phyloP scores from a whole-genome alignment of 2,329 filamentous ascomycete species.

The Nemania sp. region DNA sequence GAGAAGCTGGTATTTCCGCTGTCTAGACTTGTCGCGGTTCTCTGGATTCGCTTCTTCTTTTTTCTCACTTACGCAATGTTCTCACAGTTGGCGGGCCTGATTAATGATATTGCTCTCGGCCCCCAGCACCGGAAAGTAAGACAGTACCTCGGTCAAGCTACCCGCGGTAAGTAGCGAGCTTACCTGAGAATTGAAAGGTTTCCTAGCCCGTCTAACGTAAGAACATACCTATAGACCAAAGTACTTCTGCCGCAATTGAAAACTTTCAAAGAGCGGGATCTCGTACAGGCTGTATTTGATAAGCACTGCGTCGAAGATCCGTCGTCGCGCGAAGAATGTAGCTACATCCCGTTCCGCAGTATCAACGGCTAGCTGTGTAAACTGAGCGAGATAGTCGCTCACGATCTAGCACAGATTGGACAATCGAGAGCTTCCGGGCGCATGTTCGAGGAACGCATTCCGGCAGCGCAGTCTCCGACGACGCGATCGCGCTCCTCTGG shows the following conservation, averaged over 20 bases:
- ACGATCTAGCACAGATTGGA: constrained; percentile 6
- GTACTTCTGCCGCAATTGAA: neutral
- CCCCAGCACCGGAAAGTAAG: constrained; percentile 9
- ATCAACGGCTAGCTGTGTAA: too few species aligned
- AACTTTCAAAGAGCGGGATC: neutral
- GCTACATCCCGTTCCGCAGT: neutral
- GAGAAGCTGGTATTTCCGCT: too few species aligned
- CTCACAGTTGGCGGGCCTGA: neutral
- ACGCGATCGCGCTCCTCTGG: constrained; percentile 12
- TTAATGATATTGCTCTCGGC: constrained; percentile 1
- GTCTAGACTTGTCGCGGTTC: too few species aligned
- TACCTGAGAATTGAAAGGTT: neutral
- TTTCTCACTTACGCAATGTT: neutral
- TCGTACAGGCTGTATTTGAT: constrained; percentile 9
- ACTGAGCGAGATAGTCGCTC: neutral
- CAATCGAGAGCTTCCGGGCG: constrained; percentile 6
- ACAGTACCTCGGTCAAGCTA: constrained; percentile 4
- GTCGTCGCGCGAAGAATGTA: constrained; percentile 8
- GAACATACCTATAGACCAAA: neutral
- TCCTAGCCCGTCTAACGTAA: neutral
- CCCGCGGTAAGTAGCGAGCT: constrained; percentile 4
- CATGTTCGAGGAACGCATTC: constrained; percentile 6
- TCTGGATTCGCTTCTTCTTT: too few species aligned
- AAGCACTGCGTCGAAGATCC: constrained; percentile 3
- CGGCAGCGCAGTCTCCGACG: neutral